Base-by-base conservation (phyloP, 495 filamentous ascomycete species). In the Penicillium canariense region DNA sequence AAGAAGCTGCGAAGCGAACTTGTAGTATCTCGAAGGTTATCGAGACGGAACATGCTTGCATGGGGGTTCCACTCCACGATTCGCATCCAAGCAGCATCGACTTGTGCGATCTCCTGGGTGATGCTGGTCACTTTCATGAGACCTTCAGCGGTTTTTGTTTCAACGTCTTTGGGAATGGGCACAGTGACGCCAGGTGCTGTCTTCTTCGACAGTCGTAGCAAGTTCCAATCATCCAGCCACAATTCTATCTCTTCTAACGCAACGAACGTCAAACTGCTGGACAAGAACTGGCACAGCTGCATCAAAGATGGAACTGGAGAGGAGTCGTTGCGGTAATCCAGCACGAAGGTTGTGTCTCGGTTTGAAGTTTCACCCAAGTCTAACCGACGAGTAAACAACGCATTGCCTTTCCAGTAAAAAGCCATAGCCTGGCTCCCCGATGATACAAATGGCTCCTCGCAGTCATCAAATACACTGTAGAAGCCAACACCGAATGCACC, bases 401-500 rank as follows among this genome's bases (percentile, higher is more conserved):
- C 88, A 68, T 97, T 96, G 15, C 86, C 89, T 68, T 96, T 97
- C 95, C 95, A 99, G 72, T 96, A 97, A 68, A 99, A 99, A 10
- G 93, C 93, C 89, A 99, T 95, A 20, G 90, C 92, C 64, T 94
- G 83, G 46, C 81, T 82, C 2, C 94, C 95, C 0, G 93, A 97
- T 40, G 87, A 90, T 48, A 97, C 87, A 67, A 97, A 96, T 4
- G 95, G 95, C 61, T 96, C 90, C 66, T 99, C 95, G 65, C 91
- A 97, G 65, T 97, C 94, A 56, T 94, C 88, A 71, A 99, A 99
- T 30, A 97, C 94, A 68, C 89, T 94, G 76, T 99, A 99, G 70
- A 99, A 97, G 3, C 95, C 95, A 32, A 99, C 95, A 42, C 95
- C 95, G 67, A 97, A 99, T 4, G 95, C 95, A 17, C 95, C 95